These are phyloP conservation scores for Grammothele lineata DNA, from an alignment of 768 basidiomycete species.

Conservation along the genomic window DNA sequence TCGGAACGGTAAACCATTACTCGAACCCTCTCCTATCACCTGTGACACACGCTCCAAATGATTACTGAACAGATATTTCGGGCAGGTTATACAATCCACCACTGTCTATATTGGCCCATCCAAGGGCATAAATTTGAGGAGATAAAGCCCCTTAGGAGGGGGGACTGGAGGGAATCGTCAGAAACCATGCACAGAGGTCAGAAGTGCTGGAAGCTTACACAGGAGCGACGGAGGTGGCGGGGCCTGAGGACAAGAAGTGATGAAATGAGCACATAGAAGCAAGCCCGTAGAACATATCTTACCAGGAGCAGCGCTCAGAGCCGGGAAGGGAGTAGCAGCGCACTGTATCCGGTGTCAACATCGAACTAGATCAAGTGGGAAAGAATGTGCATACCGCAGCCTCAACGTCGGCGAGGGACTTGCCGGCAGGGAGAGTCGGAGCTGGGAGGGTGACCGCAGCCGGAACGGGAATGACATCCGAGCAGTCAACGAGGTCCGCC, in stretches of 20 bases:
- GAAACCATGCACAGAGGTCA: too few species aligned
- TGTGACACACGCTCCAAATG: too few species aligned
- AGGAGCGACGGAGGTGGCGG: slow-evolving; percentile 25
- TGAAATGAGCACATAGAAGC: background rate
- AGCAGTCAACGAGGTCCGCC: slow-evolving; percentile 12
- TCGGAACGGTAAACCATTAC: too few species aligned
- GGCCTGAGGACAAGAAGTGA: background rate
- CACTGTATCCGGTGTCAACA: background rate
- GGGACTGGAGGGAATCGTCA: background rate
- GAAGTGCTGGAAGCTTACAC: slow-evolving; percentile 26
- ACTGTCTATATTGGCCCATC: too few species aligned
- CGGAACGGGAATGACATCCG: slow-evolving; percentile 14
- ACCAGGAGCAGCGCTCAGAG: slow-evolving; percentile 24
- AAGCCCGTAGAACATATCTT: background rate
- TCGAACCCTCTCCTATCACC: too few species aligned
- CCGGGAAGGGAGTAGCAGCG: slow-evolving; percentile 18
- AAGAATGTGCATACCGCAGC: slow-evolving; percentile 12
- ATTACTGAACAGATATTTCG: too few species aligned
- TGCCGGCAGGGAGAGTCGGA: slow-evolving; percentile 22
- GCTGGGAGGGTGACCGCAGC: slow-evolving; percentile 5
- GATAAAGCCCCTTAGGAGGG: background rate
- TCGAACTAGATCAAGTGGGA: background rate
- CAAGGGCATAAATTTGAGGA: too few species aligned
- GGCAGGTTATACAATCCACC: too few species aligned
- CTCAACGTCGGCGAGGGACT: slow-evolving; percentile 18